A percentile compares a stretch with the other conserved stretches of the same genome.
phyloP scores from a whole-genome alignment of 2,329 filamentous ascomycete species.

The Diplodia scrobiculata region DNA sequence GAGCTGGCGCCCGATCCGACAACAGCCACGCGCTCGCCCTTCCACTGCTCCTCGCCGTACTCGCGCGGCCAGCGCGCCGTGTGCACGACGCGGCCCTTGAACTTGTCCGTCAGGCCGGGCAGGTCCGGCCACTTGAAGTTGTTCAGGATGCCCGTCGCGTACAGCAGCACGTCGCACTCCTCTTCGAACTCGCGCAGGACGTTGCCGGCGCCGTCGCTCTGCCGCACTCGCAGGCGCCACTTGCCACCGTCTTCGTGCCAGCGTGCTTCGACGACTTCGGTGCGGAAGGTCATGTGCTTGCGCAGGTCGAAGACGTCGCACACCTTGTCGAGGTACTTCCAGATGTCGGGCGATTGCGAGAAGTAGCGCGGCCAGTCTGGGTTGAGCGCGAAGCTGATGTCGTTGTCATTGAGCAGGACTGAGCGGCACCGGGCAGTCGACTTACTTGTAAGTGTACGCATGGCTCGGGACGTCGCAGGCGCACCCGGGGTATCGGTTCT shows the following conservation, averaged over 20 bases:
- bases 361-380: constrained; percentile 54
- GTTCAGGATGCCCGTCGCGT: constrained; percentile 51
- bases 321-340: constrained; percentile 54
- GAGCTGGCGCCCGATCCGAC: constrained; percentile 51
- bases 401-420: background rate
- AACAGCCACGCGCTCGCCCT: constrained; percentile 48
- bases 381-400: constrained; percentile 46
- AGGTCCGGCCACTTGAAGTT: constrained; percentile 46
- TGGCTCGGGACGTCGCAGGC: constrained; percentile 53
- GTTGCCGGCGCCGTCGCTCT: constrained; percentile 42
- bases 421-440: background rate
- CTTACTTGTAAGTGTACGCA: constrained; percentile 47
- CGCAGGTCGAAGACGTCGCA: constrained; percentile 53
- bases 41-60: constrained; percentile 51
- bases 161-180: constrained; percentile 49
- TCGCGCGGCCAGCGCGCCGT: constrained; percentile 52
- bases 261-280: constrained; percentile 50
- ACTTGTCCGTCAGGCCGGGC: constrained; percentile 47
- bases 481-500: constrained; percentile 48
- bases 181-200: constrained; percentile 47
- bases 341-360: constrained; percentile 52
- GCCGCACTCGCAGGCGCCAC: constrained; percentile 55
- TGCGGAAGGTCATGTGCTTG: constrained; percentile 58
- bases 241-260: constrained; percentile 55
- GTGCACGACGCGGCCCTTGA: constrained; percentile 50